A percentile compares a stretch with the other conserved stretches of the same genome.
phyloP scores from a whole-genome alignment of 495 filamentous ascomycete genomes.

The Clavariopsis aquatica region DNA sequence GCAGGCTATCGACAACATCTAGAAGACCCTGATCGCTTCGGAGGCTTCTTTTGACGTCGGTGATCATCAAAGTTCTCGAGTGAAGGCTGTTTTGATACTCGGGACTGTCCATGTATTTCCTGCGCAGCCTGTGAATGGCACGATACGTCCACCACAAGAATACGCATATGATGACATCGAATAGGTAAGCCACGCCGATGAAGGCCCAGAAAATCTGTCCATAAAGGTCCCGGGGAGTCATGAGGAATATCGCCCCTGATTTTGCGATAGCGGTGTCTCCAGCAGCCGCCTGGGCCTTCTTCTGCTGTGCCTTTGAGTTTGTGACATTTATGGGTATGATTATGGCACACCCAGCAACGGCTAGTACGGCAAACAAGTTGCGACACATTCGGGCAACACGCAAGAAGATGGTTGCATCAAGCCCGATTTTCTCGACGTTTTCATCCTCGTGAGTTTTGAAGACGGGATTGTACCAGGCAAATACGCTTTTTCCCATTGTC shows the following conservation, averaged over 20 bases:
- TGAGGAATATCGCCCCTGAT: constrained; percentile 47
- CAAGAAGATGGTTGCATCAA: constrained; percentile 90
- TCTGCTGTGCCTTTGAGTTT: constrained; percentile 44
- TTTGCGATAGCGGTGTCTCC: constrained; percentile 29
- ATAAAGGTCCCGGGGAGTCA: constrained; percentile 62
- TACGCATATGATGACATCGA: constrained; percentile 71
- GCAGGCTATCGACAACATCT: constrained; percentile 71
- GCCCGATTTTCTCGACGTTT: constrained; percentile 73
- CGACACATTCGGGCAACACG: constrained; percentile 89
- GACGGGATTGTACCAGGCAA: constrained; percentile 82
- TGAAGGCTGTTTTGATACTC: constrained; percentile 90
- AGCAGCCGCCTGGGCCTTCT: constrained; percentile 21
- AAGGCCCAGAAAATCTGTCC: constrained; percentile 72
- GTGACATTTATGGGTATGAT: constrained; percentile 82
- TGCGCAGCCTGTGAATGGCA: constrained; percentile 66
- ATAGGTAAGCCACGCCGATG: constrained; percentile 75
- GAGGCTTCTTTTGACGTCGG: constrained; percentile 73
- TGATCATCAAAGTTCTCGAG: constrained; percentile 88
- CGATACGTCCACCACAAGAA: constrained; percentile 93
- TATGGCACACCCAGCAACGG: constrained; percentile 72
- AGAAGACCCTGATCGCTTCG: constrained; percentile 85
- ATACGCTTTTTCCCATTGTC: constrained; percentile 78
- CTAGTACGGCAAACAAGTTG: constrained; percentile 76
- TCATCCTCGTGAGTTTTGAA: constrained; percentile 72
- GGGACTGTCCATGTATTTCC: constrained; percentile 78